These are phyloP conservation scores for Sphaerostilbella broomeana DNA, from an alignment of 2,329 filamentous ascomycete genomes.

Conservation along the genomic window DNA sequence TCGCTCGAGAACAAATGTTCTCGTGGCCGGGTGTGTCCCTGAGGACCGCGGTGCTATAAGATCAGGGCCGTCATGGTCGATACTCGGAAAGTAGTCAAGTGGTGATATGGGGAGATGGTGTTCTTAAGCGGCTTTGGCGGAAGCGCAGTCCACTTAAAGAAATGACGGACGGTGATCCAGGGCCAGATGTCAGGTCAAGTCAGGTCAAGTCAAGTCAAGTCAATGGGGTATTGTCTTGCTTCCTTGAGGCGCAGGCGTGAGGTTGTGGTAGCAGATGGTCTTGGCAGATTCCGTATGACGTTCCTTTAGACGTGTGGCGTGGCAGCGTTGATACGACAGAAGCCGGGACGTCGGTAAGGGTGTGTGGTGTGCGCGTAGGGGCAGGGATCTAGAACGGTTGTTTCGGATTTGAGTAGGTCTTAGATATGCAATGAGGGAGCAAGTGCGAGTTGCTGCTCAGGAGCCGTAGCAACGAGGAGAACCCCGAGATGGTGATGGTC, in stretches of 20 bases:
- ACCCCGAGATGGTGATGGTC: too few species aligned
- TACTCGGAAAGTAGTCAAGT: constrained; percentile 20
- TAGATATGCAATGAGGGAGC: not conserved
- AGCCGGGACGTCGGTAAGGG: constrained; percentile 9
- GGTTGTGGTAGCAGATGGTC: constrained; percentile 12
- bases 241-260: constrained; percentile 5
- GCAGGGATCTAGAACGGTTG: constrained; percentile 10
- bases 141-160: constrained; percentile 11
- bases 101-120: constrained; percentile 18
- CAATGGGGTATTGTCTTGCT: constrained; percentile 9
- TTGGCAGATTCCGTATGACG: constrained; percentile 22
- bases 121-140: constrained; percentile 11
- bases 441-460: too few species aligned
- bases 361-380: constrained; percentile 8
- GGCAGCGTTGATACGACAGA: constrained; percentile 14
- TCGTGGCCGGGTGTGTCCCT: constrained; percentile 25
- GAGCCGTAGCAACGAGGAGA: too few species aligned
- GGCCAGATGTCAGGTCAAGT: not conserved
- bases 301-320: constrained; percentile 16
- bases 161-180: constrained; percentile 9
- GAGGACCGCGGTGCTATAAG: constrained; percentile 34
- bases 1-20: constrained; percentile 13
- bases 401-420: constrained; percentile 5
- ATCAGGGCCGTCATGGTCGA: constrained; percentile 28
- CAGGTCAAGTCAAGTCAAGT: constrained; percentile 11